Conservation (phyloP, 1,284 basidiomycete species). For the Cryptococcus jaspeensis region DNA sequence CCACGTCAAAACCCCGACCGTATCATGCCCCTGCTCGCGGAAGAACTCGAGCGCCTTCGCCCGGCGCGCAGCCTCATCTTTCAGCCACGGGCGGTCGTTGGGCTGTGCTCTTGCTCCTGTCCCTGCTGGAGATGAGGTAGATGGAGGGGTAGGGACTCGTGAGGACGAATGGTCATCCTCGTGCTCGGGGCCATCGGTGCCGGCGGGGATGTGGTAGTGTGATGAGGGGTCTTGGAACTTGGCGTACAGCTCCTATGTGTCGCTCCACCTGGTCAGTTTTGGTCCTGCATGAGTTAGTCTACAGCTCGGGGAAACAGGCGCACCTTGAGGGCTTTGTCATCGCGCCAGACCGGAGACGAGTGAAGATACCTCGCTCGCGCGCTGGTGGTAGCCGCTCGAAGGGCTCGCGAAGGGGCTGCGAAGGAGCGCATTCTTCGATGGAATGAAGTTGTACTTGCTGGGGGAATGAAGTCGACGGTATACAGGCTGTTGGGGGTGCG, state of each 20-base stretch:
- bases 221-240: conserved; percentile 43
- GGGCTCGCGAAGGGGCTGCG: too few relatives aligned
- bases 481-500: too few relatives aligned
- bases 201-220: conserved; percentile 42
- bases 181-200: conserved; percentile 37
- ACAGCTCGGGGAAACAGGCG: neutral
- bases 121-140: conserved; percentile 11
- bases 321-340: too few relatives aligned
- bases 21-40: conserved; percentile 34
- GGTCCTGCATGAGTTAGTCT: neutral
- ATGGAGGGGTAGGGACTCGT: conserved; percentile 12
- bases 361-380: too few relatives aligned
- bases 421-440: too few relatives aligned
- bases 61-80: conserved; percentile 3
- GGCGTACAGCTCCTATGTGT: conserved; percentile 31
- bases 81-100: conserved; percentile 11
- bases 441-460: too few relatives aligned
- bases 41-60: conserved; percentile 19
- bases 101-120: conserved; percentile 19
- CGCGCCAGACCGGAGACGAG: too few relatives aligned
- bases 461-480: too few relatives aligned
- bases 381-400: too few relatives aligned
- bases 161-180: conserved; percentile 41
- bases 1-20: conserved; percentile 39
- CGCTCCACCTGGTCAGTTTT: too few relatives aligned